Evolutionary conservation across 768 basidiomycete genomes (phyloP).

Genomic region (Macrolepiota fuliginosa): DNA sequence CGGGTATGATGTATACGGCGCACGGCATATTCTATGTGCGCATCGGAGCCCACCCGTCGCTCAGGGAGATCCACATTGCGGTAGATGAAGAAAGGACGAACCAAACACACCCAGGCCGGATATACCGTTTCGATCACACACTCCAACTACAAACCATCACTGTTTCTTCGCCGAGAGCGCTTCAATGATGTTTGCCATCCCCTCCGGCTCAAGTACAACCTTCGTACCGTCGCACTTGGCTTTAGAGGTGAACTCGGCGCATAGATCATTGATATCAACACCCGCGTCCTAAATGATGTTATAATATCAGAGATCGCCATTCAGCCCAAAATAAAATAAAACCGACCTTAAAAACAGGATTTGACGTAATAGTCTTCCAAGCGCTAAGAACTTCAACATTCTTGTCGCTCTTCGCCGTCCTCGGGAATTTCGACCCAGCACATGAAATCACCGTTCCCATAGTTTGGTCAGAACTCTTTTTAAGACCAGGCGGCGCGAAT

Average conservation of each 20-base stretch:
- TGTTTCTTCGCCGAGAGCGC: constrained; percentile 32
- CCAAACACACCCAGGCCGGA: neutral
- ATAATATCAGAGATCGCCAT: constrained; percentile 9
- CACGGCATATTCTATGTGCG: neutral
- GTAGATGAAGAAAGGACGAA: neutral
- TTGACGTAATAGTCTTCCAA: constrained; percentile 73
- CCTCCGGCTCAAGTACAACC: constrained; percentile 68
- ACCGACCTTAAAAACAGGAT: constrained; percentile 73
- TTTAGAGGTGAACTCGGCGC: constrained; percentile 76
- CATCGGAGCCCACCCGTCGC: neutral
- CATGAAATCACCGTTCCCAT: constrained; percentile 61
- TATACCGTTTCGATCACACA: neutral
- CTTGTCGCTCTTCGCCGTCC: constrained; percentile 63
- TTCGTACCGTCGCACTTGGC: constrained; percentile 83
- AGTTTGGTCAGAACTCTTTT: constrained; percentile 42
- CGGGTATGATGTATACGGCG: neutral
- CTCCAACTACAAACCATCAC: neutral
- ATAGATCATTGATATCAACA: constrained; percentile 75
- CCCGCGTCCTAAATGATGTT: constrained; percentile 41
- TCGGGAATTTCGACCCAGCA: constrained; percentile 65
- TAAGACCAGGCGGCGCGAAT: constrained; percentile 42
- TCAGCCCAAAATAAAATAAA: constrained; percentile 9
- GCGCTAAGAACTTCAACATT: constrained; percentile 79
- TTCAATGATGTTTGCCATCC: constrained; percentile 47
- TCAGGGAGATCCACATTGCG: neutral